phyloP scores from a whole-genome alignment of 441 rosid species.

The Syzygium malaccense region DNA sequence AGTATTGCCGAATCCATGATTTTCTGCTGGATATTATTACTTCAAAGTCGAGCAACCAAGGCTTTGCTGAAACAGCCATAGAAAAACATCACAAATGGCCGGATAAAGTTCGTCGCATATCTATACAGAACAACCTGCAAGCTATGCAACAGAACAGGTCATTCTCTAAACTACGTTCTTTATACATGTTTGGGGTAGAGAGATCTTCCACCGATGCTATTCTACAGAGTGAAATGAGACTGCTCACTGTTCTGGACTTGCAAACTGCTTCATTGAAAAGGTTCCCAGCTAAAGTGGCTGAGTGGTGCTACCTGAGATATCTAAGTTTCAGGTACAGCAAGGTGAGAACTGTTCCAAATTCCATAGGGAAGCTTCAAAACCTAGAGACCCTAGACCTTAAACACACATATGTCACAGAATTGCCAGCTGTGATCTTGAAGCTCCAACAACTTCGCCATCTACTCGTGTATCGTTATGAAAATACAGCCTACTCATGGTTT shows the following conservation, averaged over 20 bases:
- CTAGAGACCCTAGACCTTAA: background rate
- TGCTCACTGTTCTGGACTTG: background rate
- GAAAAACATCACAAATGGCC: accelerated
- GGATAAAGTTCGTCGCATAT: accelerated
- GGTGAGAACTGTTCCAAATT: background rate
- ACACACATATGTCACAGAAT: accelerated
- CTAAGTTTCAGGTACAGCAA: background rate
- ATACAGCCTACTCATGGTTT: background rate
- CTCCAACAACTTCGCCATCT: background rate
- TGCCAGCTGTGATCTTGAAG: background rate
- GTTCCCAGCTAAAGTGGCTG: background rate
- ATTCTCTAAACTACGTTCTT: background rate
- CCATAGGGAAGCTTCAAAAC: background rate
- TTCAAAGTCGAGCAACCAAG: accelerated
- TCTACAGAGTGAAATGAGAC: background rate
- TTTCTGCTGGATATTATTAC: background rate
- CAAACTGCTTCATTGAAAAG: accelerated
- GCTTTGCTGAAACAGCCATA: accelerated
- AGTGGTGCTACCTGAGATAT: background rate
- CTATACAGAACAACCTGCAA: background rate
- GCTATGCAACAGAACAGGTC: background rate
- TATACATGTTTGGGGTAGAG: background rate
- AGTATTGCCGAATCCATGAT: background rate
- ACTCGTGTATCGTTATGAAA: background rate
- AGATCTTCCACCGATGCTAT: background rate